These are phyloP conservation scores for Diaporthe ilicicola DNA, from an alignment of 2,329 filamentous ascomycete genomes.

Conservation along the genomic window DNA sequence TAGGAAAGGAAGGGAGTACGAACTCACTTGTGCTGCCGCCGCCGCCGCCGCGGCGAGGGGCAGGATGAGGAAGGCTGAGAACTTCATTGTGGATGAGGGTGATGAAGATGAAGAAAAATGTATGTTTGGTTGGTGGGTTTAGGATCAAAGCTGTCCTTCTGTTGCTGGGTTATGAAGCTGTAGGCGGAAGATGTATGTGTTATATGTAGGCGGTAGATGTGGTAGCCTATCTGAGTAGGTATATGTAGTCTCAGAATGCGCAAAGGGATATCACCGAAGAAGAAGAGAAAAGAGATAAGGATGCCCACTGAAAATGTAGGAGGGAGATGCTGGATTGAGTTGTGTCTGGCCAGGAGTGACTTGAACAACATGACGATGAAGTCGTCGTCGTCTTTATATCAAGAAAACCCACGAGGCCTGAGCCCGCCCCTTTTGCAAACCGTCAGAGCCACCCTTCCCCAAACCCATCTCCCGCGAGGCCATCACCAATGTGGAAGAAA, in stretches of 20 bases:
- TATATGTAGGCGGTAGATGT: neutral
- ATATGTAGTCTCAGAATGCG: neutral
- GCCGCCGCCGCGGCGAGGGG: neutral
- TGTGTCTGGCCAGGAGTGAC: neutral
- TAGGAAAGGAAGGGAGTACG: neutral
- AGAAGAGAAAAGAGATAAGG: neutral
- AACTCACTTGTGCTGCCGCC: constrained; percentile 10
- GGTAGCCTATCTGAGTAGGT: too few relatives aligned
- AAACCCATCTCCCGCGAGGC: constrained; percentile 1
- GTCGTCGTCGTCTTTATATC: constrained; percentile 14
- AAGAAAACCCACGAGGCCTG: neutral
- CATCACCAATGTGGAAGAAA: constrained; percentile 5
- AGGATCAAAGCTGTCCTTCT: neutral
- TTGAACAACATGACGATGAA: neutral
- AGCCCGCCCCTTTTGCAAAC: neutral
- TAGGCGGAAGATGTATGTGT: neutral
- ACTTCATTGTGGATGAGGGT: constrained; percentile 1
- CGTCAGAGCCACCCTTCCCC: neutral
- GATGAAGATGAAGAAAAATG: neutral
- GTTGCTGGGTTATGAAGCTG: too few relatives aligned
- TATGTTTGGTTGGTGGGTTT: neutral
- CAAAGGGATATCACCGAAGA: constrained; percentile 7
- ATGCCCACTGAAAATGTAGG: too few relatives aligned
- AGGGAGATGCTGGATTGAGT: neutral
- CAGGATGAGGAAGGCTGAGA: constrained; percentile 3